Conservation (phyloP, 1,139 yeast genomes). For the Hansenula lynferdii region DNA sequence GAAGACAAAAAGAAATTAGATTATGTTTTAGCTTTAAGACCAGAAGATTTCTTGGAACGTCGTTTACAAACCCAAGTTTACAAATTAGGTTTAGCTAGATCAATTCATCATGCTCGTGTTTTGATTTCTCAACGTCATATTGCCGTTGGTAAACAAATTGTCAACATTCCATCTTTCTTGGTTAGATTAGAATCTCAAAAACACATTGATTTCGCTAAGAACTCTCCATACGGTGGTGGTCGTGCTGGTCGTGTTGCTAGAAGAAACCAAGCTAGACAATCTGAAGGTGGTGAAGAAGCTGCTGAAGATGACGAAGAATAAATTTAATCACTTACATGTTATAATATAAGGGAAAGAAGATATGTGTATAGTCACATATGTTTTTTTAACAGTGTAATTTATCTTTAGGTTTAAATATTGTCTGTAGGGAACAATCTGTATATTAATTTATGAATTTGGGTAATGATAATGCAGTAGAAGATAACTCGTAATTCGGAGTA, state of each 20-base stretch:
- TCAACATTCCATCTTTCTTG: slow-evolving; percentile 98
- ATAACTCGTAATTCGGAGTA: too few species aligned
- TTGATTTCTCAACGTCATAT: slow-evolving; percentile 98
- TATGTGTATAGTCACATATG: slow-evolving; percentile 1
- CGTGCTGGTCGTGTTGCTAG: slow-evolving; percentile 99
- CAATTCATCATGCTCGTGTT: slow-evolving; percentile 99
- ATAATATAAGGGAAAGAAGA: background rate
- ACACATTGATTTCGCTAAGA: slow-evolving; percentile 99
- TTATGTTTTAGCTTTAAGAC: slow-evolving; percentile 97
- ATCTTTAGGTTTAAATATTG: slow-evolving; percentile 1
- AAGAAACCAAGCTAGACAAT: slow-evolving; percentile 75
- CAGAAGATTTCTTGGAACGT: slow-evolving; percentile 99
- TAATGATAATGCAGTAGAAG: too few species aligned
- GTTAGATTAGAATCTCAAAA: slow-evolving; percentile 99
- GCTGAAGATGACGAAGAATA: slow-evolving; percentile 59
- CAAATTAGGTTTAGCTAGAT: slow-evolving; percentile 99
- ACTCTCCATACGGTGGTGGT: slow-evolving; percentile 99
- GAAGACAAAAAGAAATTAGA: slow-evolving; percentile 99
- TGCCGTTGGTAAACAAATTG: slow-evolving; percentile 99
- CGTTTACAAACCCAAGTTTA: slow-evolving; percentile 99
- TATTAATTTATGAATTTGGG: slow-evolving; percentile 1
- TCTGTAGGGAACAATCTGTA: slow-evolving; percentile 1
- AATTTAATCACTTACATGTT: slow-evolving; percentile 10
- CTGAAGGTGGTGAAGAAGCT: slow-evolving; percentile 55
- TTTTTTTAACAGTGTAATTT: slow-evolving; percentile 1